Conservation (phyloP, 1,284 basidiomycete genomes). For the Stygiomarasmius scandens region DNA sequence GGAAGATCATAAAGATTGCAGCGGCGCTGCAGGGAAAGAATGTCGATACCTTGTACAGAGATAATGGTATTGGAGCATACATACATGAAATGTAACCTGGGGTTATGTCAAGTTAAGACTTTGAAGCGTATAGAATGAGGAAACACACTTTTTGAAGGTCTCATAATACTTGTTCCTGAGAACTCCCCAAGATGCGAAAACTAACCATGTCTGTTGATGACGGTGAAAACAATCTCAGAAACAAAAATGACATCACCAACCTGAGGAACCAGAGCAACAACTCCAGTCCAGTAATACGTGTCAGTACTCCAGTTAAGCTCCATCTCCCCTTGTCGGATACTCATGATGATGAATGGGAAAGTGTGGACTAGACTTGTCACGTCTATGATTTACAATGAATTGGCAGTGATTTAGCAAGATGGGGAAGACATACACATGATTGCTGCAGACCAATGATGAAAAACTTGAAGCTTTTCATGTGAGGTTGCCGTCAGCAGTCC, state of each 20-base stretch:
- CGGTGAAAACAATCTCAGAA: too few relatives aligned
- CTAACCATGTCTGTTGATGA: constrained; percentile 29
- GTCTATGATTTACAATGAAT: constrained; percentile 20
- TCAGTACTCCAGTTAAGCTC: constrained; percentile 19
- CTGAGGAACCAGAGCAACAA: constrained; percentile 38
- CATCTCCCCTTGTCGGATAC: constrained; percentile 27
- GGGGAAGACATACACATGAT: constrained; percentile 33
- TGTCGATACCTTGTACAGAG: too few relatives aligned
- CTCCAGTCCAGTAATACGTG: constrained; percentile 37
- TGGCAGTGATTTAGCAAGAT: neutral
- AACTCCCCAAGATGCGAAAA: constrained; percentile 35
- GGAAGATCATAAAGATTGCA: constrained; percentile 33
- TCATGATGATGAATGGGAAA: constrained; percentile 34
- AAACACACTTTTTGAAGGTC: constrained; percentile 35
- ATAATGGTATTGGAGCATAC: neutral
- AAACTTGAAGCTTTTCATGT: constrained; percentile 49
- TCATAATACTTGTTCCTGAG: constrained; percentile 36
- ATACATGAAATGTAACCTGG: constrained; percentile 30
- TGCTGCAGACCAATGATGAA: constrained; percentile 42
- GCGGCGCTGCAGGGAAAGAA: constrained; percentile 22
- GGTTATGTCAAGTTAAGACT: too few relatives aligned
- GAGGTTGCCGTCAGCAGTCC: constrained; percentile 40
- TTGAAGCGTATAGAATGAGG: neutral
- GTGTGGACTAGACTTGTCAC: constrained; percentile 40
- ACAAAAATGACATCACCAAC: too few relatives aligned